Evolutionary conservation across 495 filamentous ascomycete species (phyloP).

Genomic region (Daldinia childiae): DNA sequence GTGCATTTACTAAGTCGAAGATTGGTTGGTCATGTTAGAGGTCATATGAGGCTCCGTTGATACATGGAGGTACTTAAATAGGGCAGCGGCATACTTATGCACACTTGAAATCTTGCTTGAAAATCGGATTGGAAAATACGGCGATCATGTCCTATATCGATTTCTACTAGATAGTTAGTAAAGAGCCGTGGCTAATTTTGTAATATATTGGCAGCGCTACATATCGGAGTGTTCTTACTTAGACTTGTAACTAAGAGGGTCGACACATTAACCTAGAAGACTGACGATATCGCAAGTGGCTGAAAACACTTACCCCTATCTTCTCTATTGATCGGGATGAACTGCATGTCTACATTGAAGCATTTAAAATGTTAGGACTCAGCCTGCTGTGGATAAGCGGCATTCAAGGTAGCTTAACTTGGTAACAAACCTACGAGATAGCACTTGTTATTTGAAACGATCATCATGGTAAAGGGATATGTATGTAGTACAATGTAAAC

Average conservation of each 20-base stretch:
- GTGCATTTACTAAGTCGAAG: slow-evolving; percentile 26
- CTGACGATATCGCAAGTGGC: background rate
- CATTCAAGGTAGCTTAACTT: background rate
- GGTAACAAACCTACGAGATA: background rate
- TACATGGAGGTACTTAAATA: background rate
- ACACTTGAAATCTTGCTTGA: background rate
- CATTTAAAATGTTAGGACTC: background rate
- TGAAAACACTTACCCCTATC: background rate
- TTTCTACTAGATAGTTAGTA: background rate
- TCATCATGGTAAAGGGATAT: background rate
- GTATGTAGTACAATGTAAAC: background rate
- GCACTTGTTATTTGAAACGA: background rate
- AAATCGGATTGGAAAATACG: background rate
- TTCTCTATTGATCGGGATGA: background rate
- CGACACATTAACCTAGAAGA: background rate
- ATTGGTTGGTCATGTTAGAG: slow-evolving; percentile 7
- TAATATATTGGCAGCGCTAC: background rate
- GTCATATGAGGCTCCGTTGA: background rate
- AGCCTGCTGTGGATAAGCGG: background rate
- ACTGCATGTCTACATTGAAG: background rate
- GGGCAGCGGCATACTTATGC: background rate
- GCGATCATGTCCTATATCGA: background rate
- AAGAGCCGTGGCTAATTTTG: background rate
- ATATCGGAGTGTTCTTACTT: background rate
- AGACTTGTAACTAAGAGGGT: background rate